A percentile compares a stretch with the other conserved stretches of the same genome.
Evolutionary conservation across 495 filamentous ascomycete genomes (phyloP).

Genomic region (Neurospora pannonica): DNA sequence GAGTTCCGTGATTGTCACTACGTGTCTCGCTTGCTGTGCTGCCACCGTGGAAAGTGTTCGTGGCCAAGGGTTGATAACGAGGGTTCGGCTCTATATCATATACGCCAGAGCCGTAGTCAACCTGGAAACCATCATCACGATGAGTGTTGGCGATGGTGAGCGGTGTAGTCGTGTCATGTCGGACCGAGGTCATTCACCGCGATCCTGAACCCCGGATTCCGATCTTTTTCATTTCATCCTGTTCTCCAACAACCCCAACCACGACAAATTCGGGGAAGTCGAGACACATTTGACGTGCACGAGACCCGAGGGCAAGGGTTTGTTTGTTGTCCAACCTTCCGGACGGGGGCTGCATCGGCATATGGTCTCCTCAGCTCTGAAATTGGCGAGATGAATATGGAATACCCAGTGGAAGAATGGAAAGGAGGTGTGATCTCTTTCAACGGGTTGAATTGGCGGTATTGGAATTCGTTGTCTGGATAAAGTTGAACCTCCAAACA

Average conservation of each 20-base stretch:
- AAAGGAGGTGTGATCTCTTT: not conserved
- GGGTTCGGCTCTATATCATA: not conserved
- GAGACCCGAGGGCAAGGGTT: not conserved
- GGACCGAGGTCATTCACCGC: not conserved
- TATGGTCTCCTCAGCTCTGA: not conserved
- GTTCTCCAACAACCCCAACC: not conserved
- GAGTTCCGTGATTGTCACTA: not conserved
- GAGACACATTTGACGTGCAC: not conserved
- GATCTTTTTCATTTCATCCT: not conserved
- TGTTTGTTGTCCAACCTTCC: not conserved
- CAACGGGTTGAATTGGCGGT: not conserved
- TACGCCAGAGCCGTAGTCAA: not conserved
- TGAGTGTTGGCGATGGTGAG: not conserved
- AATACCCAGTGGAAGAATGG: not conserved
- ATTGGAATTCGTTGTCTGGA: not conserved
- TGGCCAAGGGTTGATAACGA: not conserved
- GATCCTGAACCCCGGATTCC: not conserved
- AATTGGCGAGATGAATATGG: not conserved
- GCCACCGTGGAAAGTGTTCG: not conserved
- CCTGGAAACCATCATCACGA: not conserved
- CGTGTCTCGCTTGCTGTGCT: not conserved
- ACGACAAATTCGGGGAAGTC: not conserved
- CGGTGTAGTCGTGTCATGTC: not conserved
- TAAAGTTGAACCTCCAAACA: not conserved
- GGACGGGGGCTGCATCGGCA: not conserved